Evolutionary conservation across 2,329 filamentous ascomycete species (phyloP).

Genomic region (Lizonia empirigonia): DNA sequence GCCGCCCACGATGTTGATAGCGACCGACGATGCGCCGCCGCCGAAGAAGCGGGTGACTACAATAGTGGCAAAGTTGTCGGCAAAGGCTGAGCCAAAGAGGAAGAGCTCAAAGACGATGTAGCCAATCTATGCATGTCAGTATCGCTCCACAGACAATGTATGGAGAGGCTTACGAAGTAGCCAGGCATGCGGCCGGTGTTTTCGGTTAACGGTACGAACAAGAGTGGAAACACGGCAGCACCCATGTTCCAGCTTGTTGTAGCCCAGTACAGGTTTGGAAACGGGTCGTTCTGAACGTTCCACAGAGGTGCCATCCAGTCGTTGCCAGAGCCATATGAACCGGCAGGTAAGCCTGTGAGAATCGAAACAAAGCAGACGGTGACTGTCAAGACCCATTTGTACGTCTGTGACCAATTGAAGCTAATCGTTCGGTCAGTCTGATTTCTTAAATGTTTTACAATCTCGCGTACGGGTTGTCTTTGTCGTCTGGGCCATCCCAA

Average conservation of each 20-base stretch:
- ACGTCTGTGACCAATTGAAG: slow-evolving; percentile 50
- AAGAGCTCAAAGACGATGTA: slow-evolving; percentile 52
- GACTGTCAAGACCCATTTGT: slow-evolving; percentile 51
- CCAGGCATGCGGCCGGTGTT: slow-evolving; percentile 53
- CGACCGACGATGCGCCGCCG: slow-evolving; percentile 51
- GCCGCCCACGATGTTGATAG: slow-evolving; percentile 48
- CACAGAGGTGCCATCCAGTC: slow-evolving; percentile 45
- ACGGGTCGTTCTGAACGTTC: slow-evolving; percentile 43
- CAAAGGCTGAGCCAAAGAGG: slow-evolving; percentile 51
- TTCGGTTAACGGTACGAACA: slow-evolving; percentile 51
- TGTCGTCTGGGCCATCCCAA: slow-evolving; percentile 31
- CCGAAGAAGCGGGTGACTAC: slow-evolving; percentile 53
- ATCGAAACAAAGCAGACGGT: slow-evolving; percentile 53
- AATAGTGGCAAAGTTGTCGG: slow-evolving; percentile 53
- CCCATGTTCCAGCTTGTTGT: slow-evolving; percentile 50
- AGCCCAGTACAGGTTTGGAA: slow-evolving; percentile 49
- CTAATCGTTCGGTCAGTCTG: slow-evolving; percentile 17
- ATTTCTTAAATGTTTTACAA: too few relatives aligned
- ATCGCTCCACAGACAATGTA: background rate
- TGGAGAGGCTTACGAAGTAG: slow-evolving; percentile 42
- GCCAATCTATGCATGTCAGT: slow-evolving; percentile 26
- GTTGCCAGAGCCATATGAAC: slow-evolving; percentile 48
- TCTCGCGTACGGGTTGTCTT: slow-evolving; percentile 30
- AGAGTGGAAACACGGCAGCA: slow-evolving; percentile 48
- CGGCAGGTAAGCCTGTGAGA: slow-evolving; percentile 50